phyloP scores from a whole-genome alignment of 179 eudicot species.

The Silene vulgaris region DNA sequence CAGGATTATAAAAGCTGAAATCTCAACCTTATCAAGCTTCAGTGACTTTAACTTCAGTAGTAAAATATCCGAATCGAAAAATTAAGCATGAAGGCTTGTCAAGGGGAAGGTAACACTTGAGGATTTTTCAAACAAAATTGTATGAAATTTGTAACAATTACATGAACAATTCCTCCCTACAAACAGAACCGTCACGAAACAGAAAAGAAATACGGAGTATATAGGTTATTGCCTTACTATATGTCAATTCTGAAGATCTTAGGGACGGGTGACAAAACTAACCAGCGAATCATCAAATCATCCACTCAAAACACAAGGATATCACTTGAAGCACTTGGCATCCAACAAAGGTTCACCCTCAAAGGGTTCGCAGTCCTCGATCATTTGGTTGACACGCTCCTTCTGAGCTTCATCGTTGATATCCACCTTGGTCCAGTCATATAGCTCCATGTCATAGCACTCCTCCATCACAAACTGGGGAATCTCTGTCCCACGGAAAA shows the following conservation, averaged over 20 bases:
- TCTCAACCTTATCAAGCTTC: too few species aligned
- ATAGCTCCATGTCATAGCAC: constrained; percentile 84
- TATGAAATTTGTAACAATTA: not conserved
- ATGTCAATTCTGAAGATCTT: not conserved
- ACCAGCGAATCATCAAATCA: too few species aligned
- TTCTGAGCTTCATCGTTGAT: constrained; percentile 64
- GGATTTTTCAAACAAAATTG: not conserved
- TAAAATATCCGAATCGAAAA: too few species aligned
- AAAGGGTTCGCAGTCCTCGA: constrained; percentile 76
- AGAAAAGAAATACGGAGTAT: constrained; percentile 8
- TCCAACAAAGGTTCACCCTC: constrained; percentile 71
- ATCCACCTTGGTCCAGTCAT: constrained; percentile 81
- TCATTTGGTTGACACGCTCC: constrained; percentile 76
- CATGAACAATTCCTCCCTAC: constrained; percentile 1
- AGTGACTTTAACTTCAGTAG: too few species aligned
- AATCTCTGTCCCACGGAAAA: constrained; percentile 73
- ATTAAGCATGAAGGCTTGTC: not conserved
- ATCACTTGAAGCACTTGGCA: constrained; percentile 80
- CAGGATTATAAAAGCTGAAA: too few species aligned
- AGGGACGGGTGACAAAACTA: too few species aligned
- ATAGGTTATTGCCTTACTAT: not conserved
- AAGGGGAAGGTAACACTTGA: too few species aligned
- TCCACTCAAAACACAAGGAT: not conserved
- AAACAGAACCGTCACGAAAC: not conserved
- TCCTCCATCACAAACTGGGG: constrained; percentile 74